These are phyloP conservation scores for Suillus placidus DNA, from an alignment of 768 basidiomycete species.

Conservation along the genomic window DNA sequence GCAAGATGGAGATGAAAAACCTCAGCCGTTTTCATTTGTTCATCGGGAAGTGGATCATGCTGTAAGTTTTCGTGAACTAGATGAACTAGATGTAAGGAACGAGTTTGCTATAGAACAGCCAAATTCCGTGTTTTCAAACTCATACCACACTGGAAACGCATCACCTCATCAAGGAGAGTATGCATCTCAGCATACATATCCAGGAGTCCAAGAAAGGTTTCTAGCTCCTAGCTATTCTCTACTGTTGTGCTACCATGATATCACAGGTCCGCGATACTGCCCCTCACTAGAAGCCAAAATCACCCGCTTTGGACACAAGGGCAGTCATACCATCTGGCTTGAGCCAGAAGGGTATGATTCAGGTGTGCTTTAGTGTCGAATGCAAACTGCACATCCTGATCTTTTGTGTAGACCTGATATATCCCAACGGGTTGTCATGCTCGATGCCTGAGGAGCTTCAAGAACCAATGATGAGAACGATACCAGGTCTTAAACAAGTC, in stretches of 20 bases:
- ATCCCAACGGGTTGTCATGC: conserved; percentile 89
- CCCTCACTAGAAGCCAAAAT: conserved; percentile 91
- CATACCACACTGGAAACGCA: conserved; percentile 75
- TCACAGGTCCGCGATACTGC: conserved; percentile 84
- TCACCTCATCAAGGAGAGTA: conserved; percentile 69
- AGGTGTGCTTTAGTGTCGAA: conserved; percentile 43
- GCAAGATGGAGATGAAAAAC: conserved; percentile 69
- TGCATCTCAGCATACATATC: conserved; percentile 82
- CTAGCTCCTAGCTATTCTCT: background rate
- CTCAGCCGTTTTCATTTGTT: conserved; percentile 78
- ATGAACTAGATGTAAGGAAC: conserved; percentile 6
- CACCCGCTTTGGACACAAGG: conserved; percentile 72
- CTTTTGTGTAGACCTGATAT: conserved; percentile 66
- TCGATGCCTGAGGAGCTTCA: conserved; percentile 88
- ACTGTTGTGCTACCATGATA: background rate
- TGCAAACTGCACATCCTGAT: background rate
- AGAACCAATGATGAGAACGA: conserved; percentile 79
- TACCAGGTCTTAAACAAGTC: conserved; percentile 83
- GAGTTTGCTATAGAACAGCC: conserved; percentile 55
- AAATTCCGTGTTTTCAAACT: conserved; percentile 75
- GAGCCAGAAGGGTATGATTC: conserved; percentile 94
- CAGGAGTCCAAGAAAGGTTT: conserved; percentile 86
- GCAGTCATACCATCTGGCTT: conserved; percentile 78
- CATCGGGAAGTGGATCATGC: conserved; percentile 70
- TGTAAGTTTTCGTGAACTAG: conserved; percentile 38